Percentiles rank a stretch among this genome's conserved stretches.
Conservation (phyloP, 345 rosid species). For the Hibiscus syriacus region DNA sequence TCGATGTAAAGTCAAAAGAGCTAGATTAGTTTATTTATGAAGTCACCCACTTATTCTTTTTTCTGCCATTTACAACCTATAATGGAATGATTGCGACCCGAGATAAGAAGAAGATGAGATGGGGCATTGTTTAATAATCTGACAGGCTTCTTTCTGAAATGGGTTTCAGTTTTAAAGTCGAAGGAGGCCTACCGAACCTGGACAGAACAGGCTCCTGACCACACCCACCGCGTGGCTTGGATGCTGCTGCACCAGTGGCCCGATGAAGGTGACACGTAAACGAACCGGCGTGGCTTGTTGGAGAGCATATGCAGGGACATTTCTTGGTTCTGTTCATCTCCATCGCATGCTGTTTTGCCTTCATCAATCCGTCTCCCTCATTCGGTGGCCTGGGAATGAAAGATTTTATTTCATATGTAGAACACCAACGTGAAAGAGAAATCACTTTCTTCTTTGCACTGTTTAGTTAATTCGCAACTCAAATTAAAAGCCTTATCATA, state of each 20-base stretch:
- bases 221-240: background rate
- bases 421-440: too few species aligned
- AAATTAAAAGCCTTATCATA: too few species aligned
- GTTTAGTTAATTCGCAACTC: too few species aligned
- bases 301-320: conserved; percentile 14
- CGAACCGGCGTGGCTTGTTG: conserved; percentile 25
- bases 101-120: background rate
- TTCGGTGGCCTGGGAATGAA: background rate
- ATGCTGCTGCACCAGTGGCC: background rate
- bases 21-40: background rate
- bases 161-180: background rate
- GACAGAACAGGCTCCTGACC: background rate
- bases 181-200: conserved; percentile 5
- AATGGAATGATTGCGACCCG: background rate
- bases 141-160: background rate
- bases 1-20: background rate
- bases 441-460: too few species aligned
- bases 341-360: background rate
- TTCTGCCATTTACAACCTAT: conserved; percentile 7
- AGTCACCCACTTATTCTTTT: background rate
- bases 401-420: too few species aligned
- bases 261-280: conserved; percentile 29
- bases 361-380: background rate
- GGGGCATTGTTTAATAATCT: too few species aligned
- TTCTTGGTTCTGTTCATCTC: background rate